Evolutionary conservation across 768 basidiomycete genomes (phyloP).

Genomic region (Multifurca ochricompacta): DNA sequence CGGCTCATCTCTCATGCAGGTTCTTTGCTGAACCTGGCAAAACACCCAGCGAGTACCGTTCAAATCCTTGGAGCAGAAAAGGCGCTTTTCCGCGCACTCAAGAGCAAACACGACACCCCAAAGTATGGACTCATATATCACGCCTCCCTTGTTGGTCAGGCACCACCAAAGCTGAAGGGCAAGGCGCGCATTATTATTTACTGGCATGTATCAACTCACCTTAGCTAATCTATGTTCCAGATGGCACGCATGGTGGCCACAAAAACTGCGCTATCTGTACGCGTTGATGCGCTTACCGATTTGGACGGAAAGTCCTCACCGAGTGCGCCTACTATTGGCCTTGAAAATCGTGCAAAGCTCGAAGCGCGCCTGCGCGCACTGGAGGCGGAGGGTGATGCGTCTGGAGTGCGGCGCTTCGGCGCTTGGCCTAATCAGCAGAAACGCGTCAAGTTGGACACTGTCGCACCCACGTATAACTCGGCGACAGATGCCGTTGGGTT

Average conservation of each 20-base stretch:
- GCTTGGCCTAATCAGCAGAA: conserved; percentile 59
- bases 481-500: conserved; percentile 78
- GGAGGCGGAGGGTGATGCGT: conserved; percentile 72
- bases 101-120: conserved; percentile 90
- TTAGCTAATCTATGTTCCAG: conserved; percentile 29
- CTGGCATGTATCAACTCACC: not conserved
- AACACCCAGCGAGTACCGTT: conserved; percentile 72
- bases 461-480: conserved; percentile 77
- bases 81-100: conserved; percentile 66
- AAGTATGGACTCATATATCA: conserved; percentile 99
- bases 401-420: conserved; percentile 59
- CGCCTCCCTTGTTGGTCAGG: conserved; percentile 94
- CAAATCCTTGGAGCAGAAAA: conserved; percentile 76
- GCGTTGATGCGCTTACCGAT: conserved; percentile 94
- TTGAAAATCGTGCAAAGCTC: conserved; percentile 91
- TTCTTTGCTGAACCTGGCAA: conserved; percentile 59
- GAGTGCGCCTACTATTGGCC: conserved; percentile 75
- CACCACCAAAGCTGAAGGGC: conserved; percentile 95
- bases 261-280: conserved; percentile 93
- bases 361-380: conserved; percentile 88
- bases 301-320: conserved; percentile 83
- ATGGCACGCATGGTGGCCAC: conserved; percentile 99
- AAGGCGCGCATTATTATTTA: conserved; percentile 46
- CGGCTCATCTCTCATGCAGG: conserved; percentile 70
- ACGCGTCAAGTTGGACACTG: conserved; percentile 75